Evolutionary conservation across 2,329 filamentous ascomycete genomes (phyloP).

Genomic region (Sarocladiaceae sp.): DNA sequence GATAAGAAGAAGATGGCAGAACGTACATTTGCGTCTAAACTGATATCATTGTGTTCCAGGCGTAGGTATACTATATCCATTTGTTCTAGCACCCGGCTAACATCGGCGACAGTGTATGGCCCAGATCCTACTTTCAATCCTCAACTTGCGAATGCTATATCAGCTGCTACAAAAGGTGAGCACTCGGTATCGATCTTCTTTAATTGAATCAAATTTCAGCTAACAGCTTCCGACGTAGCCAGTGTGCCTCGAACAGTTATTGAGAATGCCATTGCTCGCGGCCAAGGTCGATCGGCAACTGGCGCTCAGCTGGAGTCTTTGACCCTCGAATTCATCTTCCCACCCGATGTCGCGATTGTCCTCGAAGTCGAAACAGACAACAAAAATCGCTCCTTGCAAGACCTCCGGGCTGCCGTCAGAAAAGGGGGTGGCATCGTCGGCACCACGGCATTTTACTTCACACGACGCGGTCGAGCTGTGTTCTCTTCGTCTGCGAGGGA

Average conservation of each 20-base stretch:
- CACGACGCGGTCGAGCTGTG: constrained; percentile 70
- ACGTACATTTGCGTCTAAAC: constrained; percentile 64
- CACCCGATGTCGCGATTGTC: constrained; percentile 71
- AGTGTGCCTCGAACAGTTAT: constrained; percentile 82
- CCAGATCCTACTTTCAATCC: constrained; percentile 53
- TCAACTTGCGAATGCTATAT: constrained; percentile 67
- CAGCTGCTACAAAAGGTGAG: constrained; percentile 72
- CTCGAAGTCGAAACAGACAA: constrained; percentile 85
- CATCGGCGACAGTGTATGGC: neutral
- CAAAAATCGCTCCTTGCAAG: constrained; percentile 67
- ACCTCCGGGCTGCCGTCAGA: constrained; percentile 69
- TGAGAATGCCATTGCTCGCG: constrained; percentile 80
- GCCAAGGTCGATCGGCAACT: constrained; percentile 74
- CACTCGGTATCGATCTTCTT: neutral
- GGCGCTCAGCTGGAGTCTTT: constrained; percentile 74
- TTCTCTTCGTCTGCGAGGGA: constrained; percentile 50
- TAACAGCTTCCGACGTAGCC: no score
- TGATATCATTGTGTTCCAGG: constrained; percentile 72
- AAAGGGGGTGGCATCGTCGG: constrained; percentile 65
- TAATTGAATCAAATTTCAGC: no score
- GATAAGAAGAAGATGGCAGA: constrained; percentile 75
- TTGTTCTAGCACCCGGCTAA: neutral
- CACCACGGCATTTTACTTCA: constrained; percentile 80
- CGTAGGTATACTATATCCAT: constrained; percentile 38
- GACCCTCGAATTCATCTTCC: constrained; percentile 76